These are phyloP conservation scores for Myriosclerotinia duriaeana DNA, from an alignment of 2,329 filamentous ascomycete species.

Conservation along the genomic window DNA sequence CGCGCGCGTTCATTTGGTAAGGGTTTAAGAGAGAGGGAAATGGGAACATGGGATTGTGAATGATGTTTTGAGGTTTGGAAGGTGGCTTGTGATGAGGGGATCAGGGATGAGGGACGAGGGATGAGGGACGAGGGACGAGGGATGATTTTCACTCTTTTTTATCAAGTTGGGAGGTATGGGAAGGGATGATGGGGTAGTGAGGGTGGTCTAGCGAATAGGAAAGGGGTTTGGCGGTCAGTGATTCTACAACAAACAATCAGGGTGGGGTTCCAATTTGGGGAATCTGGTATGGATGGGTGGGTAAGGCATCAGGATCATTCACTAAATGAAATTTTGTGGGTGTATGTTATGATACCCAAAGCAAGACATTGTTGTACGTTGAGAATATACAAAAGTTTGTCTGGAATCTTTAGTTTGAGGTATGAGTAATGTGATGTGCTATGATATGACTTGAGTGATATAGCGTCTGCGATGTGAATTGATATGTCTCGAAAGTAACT, in stretches of 20 bases:
- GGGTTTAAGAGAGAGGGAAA: slow-evolving; percentile 2
- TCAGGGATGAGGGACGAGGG: slow-evolving; percentile 8
- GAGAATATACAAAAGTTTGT: slow-evolving; percentile 6
- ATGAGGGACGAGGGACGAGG: slow-evolving; percentile 10
- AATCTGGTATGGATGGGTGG: slow-evolving; percentile 14
- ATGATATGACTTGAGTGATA: neutral
- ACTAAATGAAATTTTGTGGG: slow-evolving; percentile 15
- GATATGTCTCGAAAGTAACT: too few species aligned
- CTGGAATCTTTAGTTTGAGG: neutral
- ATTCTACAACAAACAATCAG: slow-evolving; percentile 8
- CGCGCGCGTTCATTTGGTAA: slow-evolving; percentile 11
- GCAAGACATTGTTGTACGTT: neutral
- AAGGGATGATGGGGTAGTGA: neutral
- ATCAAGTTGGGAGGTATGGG: slow-evolving; percentile 3
- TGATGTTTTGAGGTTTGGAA: slow-evolving; percentile 3
- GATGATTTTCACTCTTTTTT: slow-evolving; percentile 19
- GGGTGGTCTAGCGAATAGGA: slow-evolving; percentile 1
- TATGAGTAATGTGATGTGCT: neutral
- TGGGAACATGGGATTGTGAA: slow-evolving; percentile 15
- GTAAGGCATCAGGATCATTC: slow-evolving; percentile 8
- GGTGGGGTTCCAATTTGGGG: neutral
- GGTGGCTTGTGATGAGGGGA: slow-evolving; percentile 16
- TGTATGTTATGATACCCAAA: slow-evolving; percentile 24
- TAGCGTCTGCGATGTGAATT: too few species aligned
- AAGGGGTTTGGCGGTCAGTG: slow-evolving; percentile 5